phyloP scores from a whole-genome alignment of 2,329 filamentous ascomycete species.

The Paramyrothecium sp. region DNA sequence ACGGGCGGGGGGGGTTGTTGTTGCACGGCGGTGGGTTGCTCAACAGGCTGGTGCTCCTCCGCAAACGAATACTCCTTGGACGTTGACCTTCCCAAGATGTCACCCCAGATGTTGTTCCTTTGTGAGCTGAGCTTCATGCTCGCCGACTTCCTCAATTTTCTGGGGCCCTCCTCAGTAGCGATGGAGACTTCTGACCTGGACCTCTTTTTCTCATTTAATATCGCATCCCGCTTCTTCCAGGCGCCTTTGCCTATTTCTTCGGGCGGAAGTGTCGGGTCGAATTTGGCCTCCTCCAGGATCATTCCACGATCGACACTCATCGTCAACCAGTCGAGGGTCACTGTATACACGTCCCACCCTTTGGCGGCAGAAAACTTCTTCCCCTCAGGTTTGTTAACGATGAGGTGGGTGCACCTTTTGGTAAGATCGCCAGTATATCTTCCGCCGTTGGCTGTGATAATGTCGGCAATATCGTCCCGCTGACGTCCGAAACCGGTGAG shows the following conservation, averaged over 20 bases:
- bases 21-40: conserved; percentile 7
- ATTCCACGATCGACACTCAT: conserved; percentile 84
- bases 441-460: conserved; percentile 70
- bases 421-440: conserved; percentile 86
- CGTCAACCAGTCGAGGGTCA: conserved; percentile 80
- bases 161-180: conserved; percentile 56
- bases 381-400: conserved; percentile 75
- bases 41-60: conserved; percentile 14
- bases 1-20: conserved; percentile 7
- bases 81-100: conserved; percentile 64
- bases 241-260: conserved; percentile 76
- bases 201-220: conserved; percentile 44
- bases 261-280: conserved; percentile 69
- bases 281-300: conserved; percentile 84
- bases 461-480: conserved; percentile 68
- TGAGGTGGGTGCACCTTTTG: conserved; percentile 80
- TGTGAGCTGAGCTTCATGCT: conserved; percentile 81
- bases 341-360: conserved; percentile 76
- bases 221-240: conserved; percentile 56
- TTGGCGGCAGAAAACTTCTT: conserved; percentile 90
- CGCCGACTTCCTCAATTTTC: conserved; percentile 84
- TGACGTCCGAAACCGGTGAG: conserved; percentile 60
- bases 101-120: conserved; percentile 83
- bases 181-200: conserved; percentile 46
- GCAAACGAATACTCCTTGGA: conserved; percentile 32